Evolutionary conservation across 129 eudicot genomes (phyloP), one percentile per base, ranked within the genome.

Genomic region (Centrapalus pauciflorus): DNA sequence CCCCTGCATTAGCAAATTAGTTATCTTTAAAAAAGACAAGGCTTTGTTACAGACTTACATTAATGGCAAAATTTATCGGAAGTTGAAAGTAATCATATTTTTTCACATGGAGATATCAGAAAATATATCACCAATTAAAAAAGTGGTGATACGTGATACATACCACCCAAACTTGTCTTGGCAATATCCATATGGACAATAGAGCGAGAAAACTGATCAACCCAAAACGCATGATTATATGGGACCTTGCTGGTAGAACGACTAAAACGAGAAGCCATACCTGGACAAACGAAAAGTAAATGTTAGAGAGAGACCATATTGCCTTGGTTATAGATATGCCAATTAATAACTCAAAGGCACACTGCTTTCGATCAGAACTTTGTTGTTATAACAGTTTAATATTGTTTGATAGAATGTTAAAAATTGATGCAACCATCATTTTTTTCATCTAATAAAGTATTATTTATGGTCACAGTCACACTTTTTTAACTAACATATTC

Each of bases 231-330:
- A 93, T 82, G 60, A 57, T 52, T 33, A 93, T 82, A 55, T 82
- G 69, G 7, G 95, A 71, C 75, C 83, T 74, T 70, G 99, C 96
- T 50, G 96, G 99, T 74, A 89, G 55, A 43, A 93, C 71, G 33
- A 88, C 95, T 56, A 93, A 75, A 7, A 80, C 81, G 19, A 93
- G 75, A 19, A 89, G 90, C 96, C 99, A 93, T 70, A 79, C 92
- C 99, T 93, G 85, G 85, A 82, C 12, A 76, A 34, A 16, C 11
- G 11, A 33, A 26, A 32, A 65, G 12, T 16, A 0, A 59, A 66
- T 19, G 40, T 66, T 13, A 43, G 51, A 65, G 27, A 66, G 8
- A 25, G 19, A 56, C 60, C 28, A 2, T 23, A 54, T 16, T 7
- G 13, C 63, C 37, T 32, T 34, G 40, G 11, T 11, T 34, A 9